Evolutionary conservation across 2,329 filamentous ascomycete species (phyloP).

Genomic region (Corinectria fuckeliana): DNA sequence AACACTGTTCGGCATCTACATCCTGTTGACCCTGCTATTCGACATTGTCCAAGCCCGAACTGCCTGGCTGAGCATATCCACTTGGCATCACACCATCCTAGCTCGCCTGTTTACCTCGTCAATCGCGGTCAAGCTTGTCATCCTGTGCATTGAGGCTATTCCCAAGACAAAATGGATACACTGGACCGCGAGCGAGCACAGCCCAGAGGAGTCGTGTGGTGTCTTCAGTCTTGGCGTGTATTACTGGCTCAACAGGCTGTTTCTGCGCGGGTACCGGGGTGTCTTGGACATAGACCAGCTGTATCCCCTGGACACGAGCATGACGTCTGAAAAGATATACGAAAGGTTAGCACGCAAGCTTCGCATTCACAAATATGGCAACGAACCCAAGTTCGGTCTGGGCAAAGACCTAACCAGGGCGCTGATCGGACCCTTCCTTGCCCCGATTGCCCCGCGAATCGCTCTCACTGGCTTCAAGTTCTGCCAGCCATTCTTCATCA

Average conservation of each 20-base stretch:
- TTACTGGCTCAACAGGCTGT: conserved; percentile 46
- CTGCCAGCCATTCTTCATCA: conserved; percentile 53
- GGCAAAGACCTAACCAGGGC: conserved; percentile 39
- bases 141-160: conserved; percentile 47
- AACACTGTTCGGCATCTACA: conserved; percentile 48
- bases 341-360: conserved; percentile 25
- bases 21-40: conserved; percentile 51
- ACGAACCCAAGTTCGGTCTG: conserved; percentile 38
- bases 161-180: conserved; percentile 48
- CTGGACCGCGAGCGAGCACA: conserved; percentile 47
- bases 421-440: conserved; percentile 41
- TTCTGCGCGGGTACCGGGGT: conserved; percentile 44
- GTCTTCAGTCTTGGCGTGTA: conserved; percentile 42
- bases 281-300: conserved; percentile 44
- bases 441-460: conserved; percentile 46
- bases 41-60: conserved; percentile 53
- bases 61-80: conserved; percentile 45
- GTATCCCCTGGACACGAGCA: conserved; percentile 42
- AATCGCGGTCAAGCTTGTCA: conserved; percentile 43
- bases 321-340: conserved; percentile 33
- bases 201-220: conserved; percentile 46
- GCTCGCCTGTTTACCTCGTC: conserved; percentile 45
- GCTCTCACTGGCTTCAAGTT: conserved; percentile 49
- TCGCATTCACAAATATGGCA: conserved; percentile 33
- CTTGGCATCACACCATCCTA: conserved; percentile 21